phyloP scores from a whole-genome alignment of 1,139 yeast species.

The Geotrichum cucujoidarum region DNA sequence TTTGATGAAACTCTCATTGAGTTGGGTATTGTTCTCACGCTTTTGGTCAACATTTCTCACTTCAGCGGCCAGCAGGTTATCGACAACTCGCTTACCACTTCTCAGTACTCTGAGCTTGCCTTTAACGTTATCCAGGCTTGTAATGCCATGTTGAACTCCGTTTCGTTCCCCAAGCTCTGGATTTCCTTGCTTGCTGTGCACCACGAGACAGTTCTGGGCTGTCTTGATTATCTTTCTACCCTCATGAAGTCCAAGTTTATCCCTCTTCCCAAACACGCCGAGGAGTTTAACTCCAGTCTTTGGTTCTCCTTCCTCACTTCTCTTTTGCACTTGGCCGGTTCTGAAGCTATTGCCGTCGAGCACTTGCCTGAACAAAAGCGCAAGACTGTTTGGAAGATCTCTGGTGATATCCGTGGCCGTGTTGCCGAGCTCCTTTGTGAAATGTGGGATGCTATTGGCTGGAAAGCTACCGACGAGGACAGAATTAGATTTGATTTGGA shows the following conservation, averaged over 20 bases:
- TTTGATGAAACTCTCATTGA: slow-evolving; percentile 73
- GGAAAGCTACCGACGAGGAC: slow-evolving; percentile 61
- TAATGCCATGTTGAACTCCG: slow-evolving; percentile 35
- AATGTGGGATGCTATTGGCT: slow-evolving; percentile 72
- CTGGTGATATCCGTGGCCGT: slow-evolving; percentile 60
- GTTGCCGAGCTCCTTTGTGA: slow-evolving; percentile 53
- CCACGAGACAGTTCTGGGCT: slow-evolving; percentile 56
- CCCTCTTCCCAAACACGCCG: slow-evolving; percentile 55
- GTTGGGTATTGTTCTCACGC: slow-evolving; percentile 44
- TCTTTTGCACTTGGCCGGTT: slow-evolving; percentile 51
- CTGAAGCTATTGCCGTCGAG: slow-evolving; percentile 34
- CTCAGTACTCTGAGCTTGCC: slow-evolving; percentile 37
- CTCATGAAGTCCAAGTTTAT: slow-evolving; percentile 39
- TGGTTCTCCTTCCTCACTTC: slow-evolving; percentile 53
- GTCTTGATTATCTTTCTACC: slow-evolving; percentile 50
- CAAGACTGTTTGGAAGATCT: slow-evolving; percentile 61
- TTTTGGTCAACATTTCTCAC: slow-evolving; percentile 33
- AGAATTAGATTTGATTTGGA: slow-evolving; percentile 55
- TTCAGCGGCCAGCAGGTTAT: slow-evolving; percentile 50
- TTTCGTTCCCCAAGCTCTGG: slow-evolving; percentile 42
- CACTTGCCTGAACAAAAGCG: slow-evolving; percentile 58
- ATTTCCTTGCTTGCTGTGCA: slow-evolving; percentile 34
- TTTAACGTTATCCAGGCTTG: slow-evolving; percentile 39
- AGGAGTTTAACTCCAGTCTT: slow-evolving; percentile 53
- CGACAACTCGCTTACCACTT: slow-evolving; percentile 48